phyloP scores from a whole-genome alignment of 2,329 filamentous ascomycete species.

The Epichloe glyceriae region DNA sequence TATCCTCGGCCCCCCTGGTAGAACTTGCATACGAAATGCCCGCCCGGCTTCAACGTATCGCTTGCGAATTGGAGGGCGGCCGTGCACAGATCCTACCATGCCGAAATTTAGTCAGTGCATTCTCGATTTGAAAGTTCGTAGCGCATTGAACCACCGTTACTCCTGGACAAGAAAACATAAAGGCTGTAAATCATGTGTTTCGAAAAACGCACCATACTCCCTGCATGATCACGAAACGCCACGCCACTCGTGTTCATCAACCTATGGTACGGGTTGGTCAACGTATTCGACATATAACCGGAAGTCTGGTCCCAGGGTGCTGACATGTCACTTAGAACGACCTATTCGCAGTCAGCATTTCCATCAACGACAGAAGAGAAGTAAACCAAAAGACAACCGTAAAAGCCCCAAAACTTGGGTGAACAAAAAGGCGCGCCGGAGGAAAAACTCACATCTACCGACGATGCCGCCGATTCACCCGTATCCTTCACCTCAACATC shows the following conservation, averaged over 20 bases:
- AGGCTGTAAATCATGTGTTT: too few species aligned
- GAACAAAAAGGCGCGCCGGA: too few species aligned
- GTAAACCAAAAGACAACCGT: too few species aligned
- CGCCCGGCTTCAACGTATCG: constrained; percentile 68
- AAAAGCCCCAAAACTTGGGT: too few species aligned
- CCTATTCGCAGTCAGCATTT: constrained; percentile 23
- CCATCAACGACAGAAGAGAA: neutral
- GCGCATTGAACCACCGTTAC: too few species aligned
- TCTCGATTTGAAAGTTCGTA: too few species aligned
- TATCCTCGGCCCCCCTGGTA: constrained; percentile 89
- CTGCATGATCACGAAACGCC: constrained; percentile 72
- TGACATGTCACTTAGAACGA: constrained; percentile 98
- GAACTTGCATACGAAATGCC: constrained; percentile 95
- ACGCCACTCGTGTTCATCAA: constrained; percentile 98
- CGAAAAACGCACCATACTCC: constrained; percentile 66
- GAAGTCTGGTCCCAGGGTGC: constrained; percentile 79
- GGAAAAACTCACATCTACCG: constrained; percentile 50
- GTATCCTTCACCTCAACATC: constrained; percentile 13
- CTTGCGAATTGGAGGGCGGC: constrained; percentile 76
- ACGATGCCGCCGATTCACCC: constrained; percentile 10
- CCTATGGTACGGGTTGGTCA: constrained; percentile 95
- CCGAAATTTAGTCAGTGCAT: too few species aligned
- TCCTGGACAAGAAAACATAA: too few species aligned
- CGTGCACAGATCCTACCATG: constrained; percentile 65
- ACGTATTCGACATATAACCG: constrained; percentile 70